phyloP scores from a whole-genome alignment of 768 basidiomycete species.

The button mushroom (Agaricus bisporus) region DNA sequence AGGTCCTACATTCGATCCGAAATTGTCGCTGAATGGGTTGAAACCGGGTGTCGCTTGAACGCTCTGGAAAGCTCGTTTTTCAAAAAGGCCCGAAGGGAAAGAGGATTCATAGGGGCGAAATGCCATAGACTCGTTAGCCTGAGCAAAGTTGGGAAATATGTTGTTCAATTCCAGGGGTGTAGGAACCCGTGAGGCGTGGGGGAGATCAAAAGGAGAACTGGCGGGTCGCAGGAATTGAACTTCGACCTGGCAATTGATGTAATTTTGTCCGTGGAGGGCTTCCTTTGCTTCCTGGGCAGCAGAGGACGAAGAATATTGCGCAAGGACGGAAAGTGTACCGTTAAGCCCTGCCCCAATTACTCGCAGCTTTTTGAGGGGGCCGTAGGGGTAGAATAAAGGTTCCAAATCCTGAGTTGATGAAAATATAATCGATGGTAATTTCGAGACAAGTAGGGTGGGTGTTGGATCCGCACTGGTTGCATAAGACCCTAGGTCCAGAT shows the following conservation, averaged over 20 bases:
- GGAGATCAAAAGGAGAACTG: conserved; percentile 5
- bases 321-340: conserved; percentile 47
- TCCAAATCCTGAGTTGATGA: conserved; percentile 60
- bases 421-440: conserved; percentile 63
- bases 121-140: background rate
- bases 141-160: background rate
- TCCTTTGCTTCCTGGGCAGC: conserved; percentile 64
- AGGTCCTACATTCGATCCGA: background rate
- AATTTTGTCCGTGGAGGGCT: conserved; percentile 54
- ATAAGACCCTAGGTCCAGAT: conserved; percentile 24
- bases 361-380: conserved; percentile 57
- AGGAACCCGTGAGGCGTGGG: background rate
- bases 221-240: conserved; percentile 25
- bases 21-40: background rate
- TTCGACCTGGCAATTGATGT: conserved; percentile 39
- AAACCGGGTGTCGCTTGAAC: conserved; percentile 6
- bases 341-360: conserved; percentile 33
- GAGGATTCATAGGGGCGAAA: background rate
- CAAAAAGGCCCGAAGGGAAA: background rate
- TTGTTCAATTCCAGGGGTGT: background rate
- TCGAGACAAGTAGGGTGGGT: conserved; percentile 51
- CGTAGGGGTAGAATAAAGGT: conserved; percentile 72
- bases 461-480: conserved; percentile 35
- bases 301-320: conserved; percentile 51
- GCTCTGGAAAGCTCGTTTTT: background rate